Percentiles rank a stretch among this genome's conserved stretches.
These are phyloP conservation scores for Auxenochlorella pyrenoidosa DNA, from an alignment of 139 green algal species.

Conservation along the genomic window DNA sequence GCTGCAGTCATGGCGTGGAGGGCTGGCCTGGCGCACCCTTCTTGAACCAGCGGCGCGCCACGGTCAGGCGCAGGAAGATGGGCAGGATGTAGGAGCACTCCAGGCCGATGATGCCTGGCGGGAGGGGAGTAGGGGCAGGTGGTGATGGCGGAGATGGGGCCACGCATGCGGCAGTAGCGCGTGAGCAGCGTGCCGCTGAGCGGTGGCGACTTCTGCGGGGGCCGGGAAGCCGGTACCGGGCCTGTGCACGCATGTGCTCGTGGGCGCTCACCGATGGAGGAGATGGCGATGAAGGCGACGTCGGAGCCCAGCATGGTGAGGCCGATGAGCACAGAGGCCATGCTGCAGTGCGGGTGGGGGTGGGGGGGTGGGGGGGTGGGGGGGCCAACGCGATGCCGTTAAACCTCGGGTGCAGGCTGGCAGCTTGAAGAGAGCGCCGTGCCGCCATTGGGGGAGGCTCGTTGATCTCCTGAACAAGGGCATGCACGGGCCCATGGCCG, in stretches of 20 bases:
- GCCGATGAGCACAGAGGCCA: slow-evolving; percentile 35
- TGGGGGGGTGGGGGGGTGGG: slow-evolving; percentile 6
- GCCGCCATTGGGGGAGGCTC: too few relatives aligned
- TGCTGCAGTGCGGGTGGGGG: slow-evolving; percentile 38
- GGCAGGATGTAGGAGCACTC: slow-evolving; percentile 65
- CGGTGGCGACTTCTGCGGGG: too few relatives aligned
- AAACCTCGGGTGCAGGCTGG: too few relatives aligned
- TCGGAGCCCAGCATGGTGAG: slow-evolving; percentile 46
- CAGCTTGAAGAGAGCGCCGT: too few relatives aligned
- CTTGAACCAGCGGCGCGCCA: slow-evolving; percentile 52
- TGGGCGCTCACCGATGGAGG: not conserved
- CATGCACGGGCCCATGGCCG: too few relatives aligned
- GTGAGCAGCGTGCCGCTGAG: too few relatives aligned
- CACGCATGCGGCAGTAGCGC: too few relatives aligned
- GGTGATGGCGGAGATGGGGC: not conserved
- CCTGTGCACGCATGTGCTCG: too few relatives aligned
- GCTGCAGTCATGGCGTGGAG: not conserved
- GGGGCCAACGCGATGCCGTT: too few relatives aligned
- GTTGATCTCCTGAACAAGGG: too few relatives aligned
- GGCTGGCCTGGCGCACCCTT: not conserved
- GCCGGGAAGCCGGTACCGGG: too few relatives aligned
- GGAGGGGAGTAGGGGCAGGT: not conserved
- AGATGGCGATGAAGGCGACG: slow-evolving; percentile 23
- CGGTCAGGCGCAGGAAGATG: slow-evolving; percentile 56
- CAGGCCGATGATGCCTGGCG: slow-evolving; percentile 57